These are phyloP conservation scores for Alternaria dauci DNA, from an alignment of 2,329 filamentous ascomycete species.

Conservation along the genomic window DNA sequence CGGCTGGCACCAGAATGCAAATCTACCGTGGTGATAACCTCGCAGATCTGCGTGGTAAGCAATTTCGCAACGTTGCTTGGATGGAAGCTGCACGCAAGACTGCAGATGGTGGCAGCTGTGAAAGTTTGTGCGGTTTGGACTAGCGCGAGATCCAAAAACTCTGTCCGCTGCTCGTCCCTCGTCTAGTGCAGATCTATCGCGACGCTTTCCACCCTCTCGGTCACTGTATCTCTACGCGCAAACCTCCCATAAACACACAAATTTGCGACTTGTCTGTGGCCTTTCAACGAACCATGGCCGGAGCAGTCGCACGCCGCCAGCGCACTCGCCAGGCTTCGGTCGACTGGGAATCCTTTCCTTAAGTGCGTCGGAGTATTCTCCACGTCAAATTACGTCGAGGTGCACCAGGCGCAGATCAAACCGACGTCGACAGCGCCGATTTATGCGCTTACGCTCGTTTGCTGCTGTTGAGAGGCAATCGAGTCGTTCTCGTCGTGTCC, in stretches of 20 bases:
- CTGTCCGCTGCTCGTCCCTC: neutral
- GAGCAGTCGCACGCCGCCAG: slow-evolving; percentile 1
- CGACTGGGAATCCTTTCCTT: slow-evolving; percentile 14
- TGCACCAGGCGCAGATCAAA: slow-evolving; percentile 32
- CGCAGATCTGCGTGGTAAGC: slow-evolving; percentile 3
- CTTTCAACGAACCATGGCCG: slow-evolving; percentile 3
- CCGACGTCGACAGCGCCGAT: slow-evolving; percentile 8
- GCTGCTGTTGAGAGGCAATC: slow-evolving; percentile 12
- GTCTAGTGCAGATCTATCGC: slow-evolving; percentile 7
- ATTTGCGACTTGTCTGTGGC: neutral
- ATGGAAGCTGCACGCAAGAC: slow-evolving; percentile 8
- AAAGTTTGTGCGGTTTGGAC: neutral
- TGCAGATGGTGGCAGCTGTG: slow-evolving; percentile 1
- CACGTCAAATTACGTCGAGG: slow-evolving; percentile 15
- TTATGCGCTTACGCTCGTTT: slow-evolving; percentile 8
- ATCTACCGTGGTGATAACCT: neutral
- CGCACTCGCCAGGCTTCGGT: slow-evolving; percentile 2
- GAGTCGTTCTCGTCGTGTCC: slow-evolving; percentile 10
- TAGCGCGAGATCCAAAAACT: slow-evolving; percentile 5
- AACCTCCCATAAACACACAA: neutral
- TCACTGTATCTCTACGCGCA: neutral
- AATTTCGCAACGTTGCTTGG: slow-evolving; percentile 9
- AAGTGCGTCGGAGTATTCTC: slow-evolving; percentile 16
- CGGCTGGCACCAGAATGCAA: slow-evolving; percentile 10
- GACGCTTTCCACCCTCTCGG: neutral